These are phyloP conservation scores for Suillus cothurnatus DNA, from an alignment of 768 basidiomycete genomes.

Conservation along the genomic window DNA sequence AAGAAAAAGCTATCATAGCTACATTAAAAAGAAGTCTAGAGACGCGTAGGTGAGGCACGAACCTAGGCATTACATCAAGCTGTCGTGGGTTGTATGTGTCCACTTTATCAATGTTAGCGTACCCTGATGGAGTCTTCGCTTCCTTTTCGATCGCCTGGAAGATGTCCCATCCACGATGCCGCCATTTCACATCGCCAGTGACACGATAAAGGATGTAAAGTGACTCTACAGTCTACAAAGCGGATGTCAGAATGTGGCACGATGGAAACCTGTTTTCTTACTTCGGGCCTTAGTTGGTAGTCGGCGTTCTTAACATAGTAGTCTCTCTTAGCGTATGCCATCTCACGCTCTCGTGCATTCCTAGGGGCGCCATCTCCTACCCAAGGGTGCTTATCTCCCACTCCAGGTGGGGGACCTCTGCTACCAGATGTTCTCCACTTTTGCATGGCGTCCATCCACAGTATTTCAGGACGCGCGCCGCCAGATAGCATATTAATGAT, in stretches of 20 bases:
- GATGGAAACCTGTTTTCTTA: constrained; percentile 28
- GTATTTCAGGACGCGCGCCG: constrained; percentile 24
- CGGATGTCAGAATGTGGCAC: not conserved
- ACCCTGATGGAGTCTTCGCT: constrained; percentile 61
- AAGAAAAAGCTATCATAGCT: constrained; percentile 46
- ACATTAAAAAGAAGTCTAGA: not conserved
- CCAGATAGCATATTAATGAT: constrained; percentile 38
- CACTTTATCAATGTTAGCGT: constrained; percentile 57
- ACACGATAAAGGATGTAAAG: constrained; percentile 71
- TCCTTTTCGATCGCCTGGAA: constrained; percentile 67
- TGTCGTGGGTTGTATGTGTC: constrained; percentile 40
- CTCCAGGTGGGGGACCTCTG: constrained; percentile 53
- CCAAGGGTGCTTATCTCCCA: constrained; percentile 40
- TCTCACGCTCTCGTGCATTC: constrained; percentile 21
- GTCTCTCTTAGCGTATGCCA: constrained; percentile 44
- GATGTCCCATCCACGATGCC: constrained; percentile 69
- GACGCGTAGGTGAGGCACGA: constrained; percentile 26
- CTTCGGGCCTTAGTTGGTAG: constrained; percentile 75
- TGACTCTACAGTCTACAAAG: constrained; percentile 66
- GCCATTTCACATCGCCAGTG: constrained; percentile 70
- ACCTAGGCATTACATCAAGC: constrained; percentile 77
- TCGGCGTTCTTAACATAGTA: constrained; percentile 47
- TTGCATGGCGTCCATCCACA: constrained; percentile 39
- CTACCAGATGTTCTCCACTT: constrained; percentile 51
- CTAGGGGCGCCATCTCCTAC: constrained; percentile 22